These are phyloP conservation scores for Endotrypanum monterogeii DNA, from an alignment of 208 protist genomes.

Conservation along the genomic window DNA sequence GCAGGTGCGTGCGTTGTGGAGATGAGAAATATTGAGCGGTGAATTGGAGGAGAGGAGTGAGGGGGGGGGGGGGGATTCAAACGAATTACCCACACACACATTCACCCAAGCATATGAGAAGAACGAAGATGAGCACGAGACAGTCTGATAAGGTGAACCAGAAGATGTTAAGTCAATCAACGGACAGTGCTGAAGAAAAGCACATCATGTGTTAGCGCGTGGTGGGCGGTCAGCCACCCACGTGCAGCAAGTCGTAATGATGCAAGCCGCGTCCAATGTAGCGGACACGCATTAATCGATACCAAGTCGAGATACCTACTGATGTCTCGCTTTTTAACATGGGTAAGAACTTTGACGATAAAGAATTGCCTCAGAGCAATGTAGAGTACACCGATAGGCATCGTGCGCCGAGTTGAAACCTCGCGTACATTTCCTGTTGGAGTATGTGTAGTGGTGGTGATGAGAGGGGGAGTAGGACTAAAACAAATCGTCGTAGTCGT, in stretches of 20 bases:
- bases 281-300: not conserved
- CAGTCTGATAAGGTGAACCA: too few relatives aligned
- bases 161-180: too few relatives aligned
- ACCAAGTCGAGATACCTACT: not conserved
- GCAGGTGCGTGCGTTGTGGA: not conserved
- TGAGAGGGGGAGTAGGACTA: slow-evolving; percentile 26
- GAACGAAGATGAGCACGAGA: too few relatives aligned
- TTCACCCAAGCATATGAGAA: too few relatives aligned
- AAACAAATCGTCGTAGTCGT: slow-evolving; percentile 93
- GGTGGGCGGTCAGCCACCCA: not conserved
- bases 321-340: not conserved
- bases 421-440: not conserved
- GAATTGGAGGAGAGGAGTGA: too few relatives aligned
- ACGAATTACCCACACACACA: too few relatives aligned
- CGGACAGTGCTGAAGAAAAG: not conserved
- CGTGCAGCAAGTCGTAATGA: not conserved
- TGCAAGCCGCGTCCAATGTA: not conserved
- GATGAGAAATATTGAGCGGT: too few relatives aligned
- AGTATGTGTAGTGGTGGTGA: not conserved
- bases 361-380: not conserved
- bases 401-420: not conserved
- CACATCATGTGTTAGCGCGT: not conserved
- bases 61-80: too few relatives aligned
- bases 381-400: not conserved
- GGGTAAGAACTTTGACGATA: not conserved